phyloP scores from a whole-genome alignment of 179 eudicot species.

The Vitellaria paradoxa region DNA sequence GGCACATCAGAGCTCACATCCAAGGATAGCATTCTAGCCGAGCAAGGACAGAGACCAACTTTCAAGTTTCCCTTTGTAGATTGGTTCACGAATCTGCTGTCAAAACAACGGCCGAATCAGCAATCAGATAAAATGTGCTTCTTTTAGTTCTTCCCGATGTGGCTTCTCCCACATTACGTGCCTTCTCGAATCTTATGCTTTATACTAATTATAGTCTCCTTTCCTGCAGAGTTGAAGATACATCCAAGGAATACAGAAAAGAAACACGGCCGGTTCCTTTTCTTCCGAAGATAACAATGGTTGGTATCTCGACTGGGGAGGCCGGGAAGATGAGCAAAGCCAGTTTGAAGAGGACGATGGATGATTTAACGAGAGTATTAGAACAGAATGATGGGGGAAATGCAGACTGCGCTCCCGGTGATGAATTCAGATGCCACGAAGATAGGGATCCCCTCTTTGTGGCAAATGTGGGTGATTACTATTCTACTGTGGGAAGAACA shows the following conservation, averaged over 20 bases:
- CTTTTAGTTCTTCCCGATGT: neutral
- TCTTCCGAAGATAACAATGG: conserved; percentile 90
- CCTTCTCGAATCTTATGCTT: neutral
- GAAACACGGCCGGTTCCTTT: conserved; percentile 45
- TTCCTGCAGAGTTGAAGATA: conserved; percentile 32
- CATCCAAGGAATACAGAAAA: conserved; percentile 26
- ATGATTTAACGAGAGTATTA: conserved; percentile 67
- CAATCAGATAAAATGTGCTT: conserved; percentile 46
- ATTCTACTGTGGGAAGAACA: conserved; percentile 50
- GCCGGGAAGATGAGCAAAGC: conserved; percentile 74
- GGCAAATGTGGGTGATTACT: conserved; percentile 81
- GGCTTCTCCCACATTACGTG: neutral
- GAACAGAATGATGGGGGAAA: conserved; percentile 54
- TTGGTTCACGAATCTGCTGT: conserved; percentile 68
- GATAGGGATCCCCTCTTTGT: conserved; percentile 94
- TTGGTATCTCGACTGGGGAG: conserved; percentile 78
- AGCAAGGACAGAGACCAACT: conserved; percentile 32
- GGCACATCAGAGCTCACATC: conserved; percentile 34
- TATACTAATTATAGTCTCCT: neutral
- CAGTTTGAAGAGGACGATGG: conserved; percentile 75
- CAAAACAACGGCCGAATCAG: conserved; percentile 37
- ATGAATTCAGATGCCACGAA: conserved; percentile 26
- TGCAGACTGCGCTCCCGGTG: conserved; percentile 18
- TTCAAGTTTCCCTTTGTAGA: conserved; percentile 59
- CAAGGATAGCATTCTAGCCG: conserved; percentile 28